Base-by-base conservation (phyloP, 2,329 filamentous ascomycete species). In the Leptographium wingfieldii region DNA sequence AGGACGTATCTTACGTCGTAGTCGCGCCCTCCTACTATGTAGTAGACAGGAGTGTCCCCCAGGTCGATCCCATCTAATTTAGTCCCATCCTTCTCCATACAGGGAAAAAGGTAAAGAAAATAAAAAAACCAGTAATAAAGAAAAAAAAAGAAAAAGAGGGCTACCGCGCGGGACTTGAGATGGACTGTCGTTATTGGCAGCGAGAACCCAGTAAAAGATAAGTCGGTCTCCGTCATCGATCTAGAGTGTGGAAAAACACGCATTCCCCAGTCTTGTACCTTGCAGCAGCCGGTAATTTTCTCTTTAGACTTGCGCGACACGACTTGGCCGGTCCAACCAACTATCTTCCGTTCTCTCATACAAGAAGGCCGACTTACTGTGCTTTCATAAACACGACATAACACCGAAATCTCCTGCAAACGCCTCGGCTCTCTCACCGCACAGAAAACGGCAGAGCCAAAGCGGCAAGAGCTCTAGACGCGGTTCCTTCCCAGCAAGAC, bases 41-140 rank as follows among this genome's bases (percentile, higher is more conserved):
- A 14, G 19, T 16, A 52, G 49, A 52, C 43, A 46, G 7, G 43
- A 22, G 48, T 25, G 22, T 51, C 55, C 55, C 9, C 51, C 59
- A 60, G 52, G 56, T 22, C 60, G 60, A 59, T 61, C 60, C 54
- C 60, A 52, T 61, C 60, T 59, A 59, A 61, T 61, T 61, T 61
- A 16, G 33, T 52, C 55, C 40, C 40, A n/a, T 12, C 11, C n/a
- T 25, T 9, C 31, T n/a, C 19, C 3, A 14, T 25, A 33, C 31
- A 33, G 9, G 5, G 33, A 55, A 35, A 22, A 55, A n/a, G 46
- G 35, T 58, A 53, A 38, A 58, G 51, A 40, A 40, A 29, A 12
- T 35, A 55, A 29, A 35, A 55, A 46, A n/a, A n/a, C 7, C 6
- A 46, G 16, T 3, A 43, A 43, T 1, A 43, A 5, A 6, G 7